Base-by-base conservation (phyloP, 768 basidiomycete species). In the Mrakia gelida region DNA sequence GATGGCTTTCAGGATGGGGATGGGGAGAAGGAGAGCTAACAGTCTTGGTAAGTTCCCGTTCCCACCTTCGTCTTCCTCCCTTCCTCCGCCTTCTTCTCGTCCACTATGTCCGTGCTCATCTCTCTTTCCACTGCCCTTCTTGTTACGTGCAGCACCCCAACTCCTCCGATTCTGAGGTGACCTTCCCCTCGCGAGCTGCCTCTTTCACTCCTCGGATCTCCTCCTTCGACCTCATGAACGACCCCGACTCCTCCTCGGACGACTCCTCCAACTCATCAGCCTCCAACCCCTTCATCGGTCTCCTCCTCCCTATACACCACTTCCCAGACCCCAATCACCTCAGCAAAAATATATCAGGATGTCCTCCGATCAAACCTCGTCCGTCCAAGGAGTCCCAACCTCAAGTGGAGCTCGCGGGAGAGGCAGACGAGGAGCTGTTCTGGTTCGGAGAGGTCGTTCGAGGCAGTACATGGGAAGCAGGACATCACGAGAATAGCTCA, bases 161-260 rank as follows among this genome's bases (percentile, higher is more conserved):
- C 13, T 30, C 71, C 18, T 73, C 62, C 32, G 32, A 59, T 15
- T 45, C 49, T 0, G 68, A 72, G 26, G 54, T 62, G 7, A 54
- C 68, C 28, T 79, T 79, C n/a, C 68, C 73, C 11, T 75, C 78
- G 0, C 78, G 78, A n/a, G 75, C 71, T 11, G 73, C 78, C 9
- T 79, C 78, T 1, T 79, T 79, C 74, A 75, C 78, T 3, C 77
- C 77, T 41, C 72, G 73, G 13, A n/a, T 68, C 5, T 38, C 74
- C 30, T 45, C 61, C n/a, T 30, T 26, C 32, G 34, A 61, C 73
- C 28, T 59, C 59, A 49, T 32, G 11, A 30, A n/a, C 34, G 67
- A 43, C 41, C 16, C 32, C 63, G 41, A 34, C 38, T 38, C 75
- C 21, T 32, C 75, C 41, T 52, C 26, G 7, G 41, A 41, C 70